These are phyloP conservation scores for Sporisorium iseilematis-ciliati DNA, from an alignment of 1,284 basidiomycete genomes.

Conservation along the genomic window DNA sequence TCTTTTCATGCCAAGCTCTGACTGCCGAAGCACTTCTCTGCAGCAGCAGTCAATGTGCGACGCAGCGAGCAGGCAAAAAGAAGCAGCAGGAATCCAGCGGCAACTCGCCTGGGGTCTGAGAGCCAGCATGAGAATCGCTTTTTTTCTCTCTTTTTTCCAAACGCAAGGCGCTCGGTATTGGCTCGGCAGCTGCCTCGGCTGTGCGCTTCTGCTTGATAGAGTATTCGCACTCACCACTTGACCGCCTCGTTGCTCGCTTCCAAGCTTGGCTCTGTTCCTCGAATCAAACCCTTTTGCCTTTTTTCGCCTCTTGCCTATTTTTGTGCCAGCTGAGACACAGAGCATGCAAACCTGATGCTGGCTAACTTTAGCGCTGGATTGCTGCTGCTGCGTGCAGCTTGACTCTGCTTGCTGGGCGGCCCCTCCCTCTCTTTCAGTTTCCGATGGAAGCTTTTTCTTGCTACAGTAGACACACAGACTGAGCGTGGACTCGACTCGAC, in stretches of 20 bases:
- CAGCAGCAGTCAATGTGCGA: not conserved
- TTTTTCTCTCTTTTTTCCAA: not conserved
- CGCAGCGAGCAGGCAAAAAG: too few species aligned
- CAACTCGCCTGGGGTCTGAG: not conserved
- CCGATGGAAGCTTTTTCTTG: too few species aligned
- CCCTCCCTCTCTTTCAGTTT: too few species aligned
- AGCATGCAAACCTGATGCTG: not conserved
- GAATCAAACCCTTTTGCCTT: not conserved
- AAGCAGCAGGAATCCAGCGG: not conserved
- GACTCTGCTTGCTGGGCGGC: not conserved
- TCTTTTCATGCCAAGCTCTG: not conserved
- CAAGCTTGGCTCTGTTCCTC: not conserved
- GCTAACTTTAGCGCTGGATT: not conserved
- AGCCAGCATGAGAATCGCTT: too few species aligned
- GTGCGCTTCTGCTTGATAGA: too few species aligned
- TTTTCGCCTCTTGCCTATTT: not conserved
- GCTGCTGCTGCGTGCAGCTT: not conserved
- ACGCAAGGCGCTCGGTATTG: not conserved
- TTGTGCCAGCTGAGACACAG: conserved; percentile 8
- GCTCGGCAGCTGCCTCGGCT: conserved; percentile 2
- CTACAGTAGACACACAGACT: too few species aligned
- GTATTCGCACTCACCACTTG: too few species aligned
- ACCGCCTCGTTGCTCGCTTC: conserved; percentile 6
- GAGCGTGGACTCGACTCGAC: too few species aligned
- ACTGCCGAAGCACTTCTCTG: conserved; percentile 8